Conservation (phyloP, 495 filamentous ascomycete species). For the Aspergillus carlsbadensis region DNA sequence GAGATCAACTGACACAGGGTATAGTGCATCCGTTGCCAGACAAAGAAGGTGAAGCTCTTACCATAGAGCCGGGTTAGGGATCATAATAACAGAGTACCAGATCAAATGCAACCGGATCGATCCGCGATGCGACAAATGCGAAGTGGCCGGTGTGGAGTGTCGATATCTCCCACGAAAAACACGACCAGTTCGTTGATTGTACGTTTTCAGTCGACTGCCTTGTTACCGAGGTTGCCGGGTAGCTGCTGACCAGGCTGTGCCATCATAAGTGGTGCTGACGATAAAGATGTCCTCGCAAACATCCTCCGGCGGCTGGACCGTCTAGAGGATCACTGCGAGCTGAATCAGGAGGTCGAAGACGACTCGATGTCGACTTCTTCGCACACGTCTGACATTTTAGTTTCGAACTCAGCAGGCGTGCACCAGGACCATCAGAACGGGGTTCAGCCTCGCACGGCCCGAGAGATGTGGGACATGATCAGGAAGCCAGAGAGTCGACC, state of each 20-base stretch:
- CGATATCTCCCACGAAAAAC: slow-evolving; percentile 18
- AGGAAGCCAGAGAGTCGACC: slow-evolving; percentile 10
- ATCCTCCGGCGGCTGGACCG: slow-evolving; percentile 22
- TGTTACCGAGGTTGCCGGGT: background rate
- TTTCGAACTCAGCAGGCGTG: too few relatives aligned
- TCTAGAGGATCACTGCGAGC: slow-evolving; percentile 20
- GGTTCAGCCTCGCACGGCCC: background rate
- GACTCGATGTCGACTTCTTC: too few relatives aligned
- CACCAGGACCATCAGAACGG: too few relatives aligned
- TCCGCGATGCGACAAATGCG: slow-evolving; percentile 24
- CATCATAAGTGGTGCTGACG: background rate
- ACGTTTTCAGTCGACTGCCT: background rate
- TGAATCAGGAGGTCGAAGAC: background rate
- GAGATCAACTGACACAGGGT: too few relatives aligned
- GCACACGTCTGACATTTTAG: too few relatives aligned
- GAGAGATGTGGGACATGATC: background rate
- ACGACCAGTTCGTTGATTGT: slow-evolving; percentile 17
- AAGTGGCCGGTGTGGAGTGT: slow-evolving; percentile 14
- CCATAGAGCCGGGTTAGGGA: too few relatives aligned
- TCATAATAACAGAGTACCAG: too few relatives aligned
- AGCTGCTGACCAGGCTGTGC: background rate
- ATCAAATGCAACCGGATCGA: slow-evolving; percentile 23
- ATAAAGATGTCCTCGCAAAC: slow-evolving; percentile 15
- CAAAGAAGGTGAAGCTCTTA: too few relatives aligned
- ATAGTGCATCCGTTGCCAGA: too few relatives aligned